Evolutionary conservation across 495 filamentous ascomycete genomes (phyloP).

Genomic region (Hyaloscypha finlandica): DNA sequence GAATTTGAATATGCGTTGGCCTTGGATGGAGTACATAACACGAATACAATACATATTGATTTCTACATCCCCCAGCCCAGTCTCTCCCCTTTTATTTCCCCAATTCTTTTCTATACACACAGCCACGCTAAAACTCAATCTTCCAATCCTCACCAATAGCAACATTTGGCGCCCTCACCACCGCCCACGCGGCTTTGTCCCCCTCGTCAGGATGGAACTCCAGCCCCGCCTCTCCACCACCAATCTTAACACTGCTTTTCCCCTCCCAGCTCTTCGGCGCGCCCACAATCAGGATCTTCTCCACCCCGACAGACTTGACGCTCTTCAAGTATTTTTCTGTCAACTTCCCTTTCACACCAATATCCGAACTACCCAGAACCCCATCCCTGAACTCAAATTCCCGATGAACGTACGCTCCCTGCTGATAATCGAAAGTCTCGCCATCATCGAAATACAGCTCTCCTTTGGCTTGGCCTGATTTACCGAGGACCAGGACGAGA

Average conservation of each 20-base stretch:
- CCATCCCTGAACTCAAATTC: constrained; percentile 63
- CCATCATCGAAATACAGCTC: constrained; percentile 91
- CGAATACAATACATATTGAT: constrained; percentile 56
- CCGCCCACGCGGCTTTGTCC: constrained; percentile 73
- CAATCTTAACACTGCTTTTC: constrained; percentile 67
- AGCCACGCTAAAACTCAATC: constrained; percentile 57
- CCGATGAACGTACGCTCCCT: constrained; percentile 84
- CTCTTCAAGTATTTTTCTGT: constrained; percentile 72
- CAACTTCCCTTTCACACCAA: constrained; percentile 57
- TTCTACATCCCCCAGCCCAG: constrained; percentile 89
- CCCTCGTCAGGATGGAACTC: constrained; percentile 59
- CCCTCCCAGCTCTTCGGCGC: constrained; percentile 71
- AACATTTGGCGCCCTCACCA: constrained; percentile 77
- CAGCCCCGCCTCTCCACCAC: constrained; percentile 58
- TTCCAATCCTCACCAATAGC: constrained; percentile 81
- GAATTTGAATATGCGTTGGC: background rate
- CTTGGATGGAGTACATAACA: background rate
- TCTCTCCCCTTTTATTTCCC: constrained; percentile 64
- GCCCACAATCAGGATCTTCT: constrained; percentile 80
- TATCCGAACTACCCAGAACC: constrained; percentile 56
- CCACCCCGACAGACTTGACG: constrained; percentile 76
- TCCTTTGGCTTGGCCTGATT: constrained; percentile 73
- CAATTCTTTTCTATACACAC: too few relatives aligned
- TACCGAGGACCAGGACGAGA: constrained; percentile 74
- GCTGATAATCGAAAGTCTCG: constrained; percentile 84